These are phyloP conservation scores for Boeremia lycopersici DNA, from an alignment of 2,329 filamentous ascomycete species.

Conservation along the genomic window DNA sequence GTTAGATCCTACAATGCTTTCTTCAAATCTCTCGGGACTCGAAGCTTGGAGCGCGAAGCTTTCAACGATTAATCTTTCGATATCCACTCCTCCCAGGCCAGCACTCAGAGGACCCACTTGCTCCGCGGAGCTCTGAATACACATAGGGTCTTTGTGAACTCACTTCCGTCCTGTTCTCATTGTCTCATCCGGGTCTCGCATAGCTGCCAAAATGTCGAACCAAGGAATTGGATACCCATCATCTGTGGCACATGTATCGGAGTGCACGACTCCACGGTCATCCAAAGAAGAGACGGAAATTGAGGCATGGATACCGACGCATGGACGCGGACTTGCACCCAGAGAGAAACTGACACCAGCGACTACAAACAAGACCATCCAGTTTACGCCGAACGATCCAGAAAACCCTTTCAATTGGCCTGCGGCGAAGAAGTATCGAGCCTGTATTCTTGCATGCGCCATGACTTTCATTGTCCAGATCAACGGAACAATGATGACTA, in stretches of 20 bases:
- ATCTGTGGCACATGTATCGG: not conserved
- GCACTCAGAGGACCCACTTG: conserved; percentile 7
- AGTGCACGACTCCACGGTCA: conserved; percentile 3
- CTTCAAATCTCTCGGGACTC: not conserved
- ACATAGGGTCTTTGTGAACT: conserved; percentile 2
- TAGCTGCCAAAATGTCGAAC: conserved; percentile 2
- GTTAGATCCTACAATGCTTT: not conserved
- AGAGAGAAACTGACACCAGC: conserved; percentile 1
- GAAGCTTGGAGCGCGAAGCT: conserved; percentile 14
- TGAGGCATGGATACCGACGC: not conserved
- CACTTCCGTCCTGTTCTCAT: not conserved
- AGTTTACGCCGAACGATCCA: conserved; percentile 32
- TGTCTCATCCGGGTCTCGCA: not conserved
- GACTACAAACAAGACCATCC: conserved; percentile 11
- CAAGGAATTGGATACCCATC: not conserved
- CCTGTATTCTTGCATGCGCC: conserved; percentile 52
- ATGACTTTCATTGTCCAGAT: conserved; percentile 47
- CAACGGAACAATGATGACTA: conserved; percentile 43
- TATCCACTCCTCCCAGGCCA: conserved; percentile 5
- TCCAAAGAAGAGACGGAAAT: conserved; percentile 3
- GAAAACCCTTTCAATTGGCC: conserved; percentile 52
- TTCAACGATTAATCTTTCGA: conserved; percentile 3
- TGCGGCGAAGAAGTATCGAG: conserved; percentile 49
- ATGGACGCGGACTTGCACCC: not conserved
- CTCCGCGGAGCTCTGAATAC: conserved; percentile 1